These are phyloP conservation scores for Cytospora mali DNA, from an alignment of 2,329 filamentous ascomycete genomes.

Conservation along the genomic window DNA sequence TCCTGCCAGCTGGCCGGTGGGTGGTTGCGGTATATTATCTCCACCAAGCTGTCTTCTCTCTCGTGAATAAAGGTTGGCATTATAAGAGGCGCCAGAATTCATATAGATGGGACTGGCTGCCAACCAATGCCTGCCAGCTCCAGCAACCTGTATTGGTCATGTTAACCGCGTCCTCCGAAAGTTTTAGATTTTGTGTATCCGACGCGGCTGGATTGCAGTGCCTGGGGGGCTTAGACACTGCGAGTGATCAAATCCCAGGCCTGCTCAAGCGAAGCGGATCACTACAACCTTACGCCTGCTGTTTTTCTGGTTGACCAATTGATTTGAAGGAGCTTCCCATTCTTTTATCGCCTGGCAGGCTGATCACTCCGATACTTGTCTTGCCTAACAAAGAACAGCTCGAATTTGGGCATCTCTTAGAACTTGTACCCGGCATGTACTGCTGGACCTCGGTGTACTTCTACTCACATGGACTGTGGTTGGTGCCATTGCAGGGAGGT, in stretches of 20 bases:
- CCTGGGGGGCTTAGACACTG: conserved; percentile 11
- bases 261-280: conserved; percentile 23
- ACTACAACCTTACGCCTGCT: conserved; percentile 14
- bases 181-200: conserved; percentile 21
- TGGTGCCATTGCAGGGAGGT: not conserved
- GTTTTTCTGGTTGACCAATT: conserved; percentile 17
- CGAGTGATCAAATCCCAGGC: conserved; percentile 14
- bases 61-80: not conserved
- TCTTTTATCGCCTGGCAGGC: conserved; percentile 2
- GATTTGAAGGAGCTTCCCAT: conserved; percentile 16
- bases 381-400: not conserved
- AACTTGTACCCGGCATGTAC: conserved; percentile 20
- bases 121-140: conserved; percentile 7
- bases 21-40: conserved; percentile 3
- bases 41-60: not conserved
- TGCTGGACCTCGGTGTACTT: conserved; percentile 19
- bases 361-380: conserved; percentile 8
- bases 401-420: not conserved
- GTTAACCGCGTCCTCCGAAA: conserved; percentile 17
- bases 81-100: not conserved
- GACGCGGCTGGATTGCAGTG: conserved; percentile 16
- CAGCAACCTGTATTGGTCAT: conserved; percentile 8
- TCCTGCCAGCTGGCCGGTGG: conserved; percentile 13
- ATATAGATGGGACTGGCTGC: not conserved
- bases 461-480: conserved; percentile 4